Percentiles rank a stretch among this genome's conserved stretches.
phyloP scores from a whole-genome alignment of 108 stramenopile species.

The Skeletonema grethae region DNA sequence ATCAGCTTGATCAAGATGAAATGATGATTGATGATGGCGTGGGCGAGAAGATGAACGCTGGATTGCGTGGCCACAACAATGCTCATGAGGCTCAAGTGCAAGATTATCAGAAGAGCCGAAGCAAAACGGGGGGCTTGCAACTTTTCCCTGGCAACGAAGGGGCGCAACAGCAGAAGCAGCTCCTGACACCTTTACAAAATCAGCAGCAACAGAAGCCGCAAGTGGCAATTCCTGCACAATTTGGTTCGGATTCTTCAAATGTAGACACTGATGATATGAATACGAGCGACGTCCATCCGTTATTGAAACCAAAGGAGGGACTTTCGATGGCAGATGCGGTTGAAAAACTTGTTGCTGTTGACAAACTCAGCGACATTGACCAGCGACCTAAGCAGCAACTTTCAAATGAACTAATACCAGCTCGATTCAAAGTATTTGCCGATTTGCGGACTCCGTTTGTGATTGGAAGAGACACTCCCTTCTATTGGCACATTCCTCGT shows the following conservation, averaged over 20 bases:
- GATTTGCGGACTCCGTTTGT: conserved; percentile 35
- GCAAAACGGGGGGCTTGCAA: neutral
- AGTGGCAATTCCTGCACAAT: neutral
- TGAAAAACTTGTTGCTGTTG: conserved; percentile 5
- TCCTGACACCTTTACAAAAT: neutral
- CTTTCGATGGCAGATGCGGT: conserved; percentile 20
- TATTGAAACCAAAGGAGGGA: conserved; percentile 9
- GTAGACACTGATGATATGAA: conserved; percentile 2
- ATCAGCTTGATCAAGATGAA: conserved; percentile 12
- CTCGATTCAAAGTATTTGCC: conserved; percentile 33
- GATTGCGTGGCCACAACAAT: conserved; percentile 6
- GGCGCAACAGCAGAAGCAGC: neutral
- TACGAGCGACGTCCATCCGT: conserved; percentile 7
- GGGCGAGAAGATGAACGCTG: neutral
- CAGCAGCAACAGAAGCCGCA: conserved; percentile 12
- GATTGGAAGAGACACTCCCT: conserved; percentile 42
- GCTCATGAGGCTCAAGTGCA: no score
- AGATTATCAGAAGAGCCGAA: neutral
- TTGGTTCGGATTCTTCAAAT: neutral
- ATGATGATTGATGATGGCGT: conserved; percentile 16
- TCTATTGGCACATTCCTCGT: conserved; percentile 61
- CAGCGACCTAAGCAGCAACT: conserved; percentile 19
- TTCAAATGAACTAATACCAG: conserved; percentile 17
- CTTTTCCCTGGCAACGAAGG: neutral
- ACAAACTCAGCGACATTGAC: conserved; percentile 37